Evolutionary conservation across 1,139 yeast genomes (phyloP), one percentile per base, ranked within the genome.

Genomic region (Tardiomyces digboiensis): DNA sequence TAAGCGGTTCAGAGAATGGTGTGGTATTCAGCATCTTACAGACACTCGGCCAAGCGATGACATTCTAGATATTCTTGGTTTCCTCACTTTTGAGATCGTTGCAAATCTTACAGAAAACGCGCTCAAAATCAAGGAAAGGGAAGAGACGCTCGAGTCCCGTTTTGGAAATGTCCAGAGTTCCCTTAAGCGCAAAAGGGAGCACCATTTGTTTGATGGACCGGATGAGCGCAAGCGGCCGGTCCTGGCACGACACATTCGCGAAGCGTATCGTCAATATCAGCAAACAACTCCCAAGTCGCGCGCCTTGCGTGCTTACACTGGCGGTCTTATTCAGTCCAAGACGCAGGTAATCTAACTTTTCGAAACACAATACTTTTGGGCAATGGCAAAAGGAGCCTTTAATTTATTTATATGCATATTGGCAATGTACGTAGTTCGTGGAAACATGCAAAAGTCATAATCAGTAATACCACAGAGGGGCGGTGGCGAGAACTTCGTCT

Each of bases 41-140:
- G 98, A 93, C 51, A 78, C 93, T 19, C 78, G 93, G 56, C 96
- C 97, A 2, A 86, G 85, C 58, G 98, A 91, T 64, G 99, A 91
- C 69, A 96, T 91, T 22, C 81, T 93, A 51, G 99, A 91, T 68
- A 91, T 91, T 39, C 69, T 91, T 40, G 99, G 99, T 19, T 91
- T 91, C 57, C 66, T 91, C 48, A 93, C 98, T 0, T 91, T 93
- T 67, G 99, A 91, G 62, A 88, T 91, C 60, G 98, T 91, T 2
- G 93, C 98, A 57, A 82, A 93, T 10, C 66, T 91, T 46, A 91
- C 98, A 0, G 97, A 91, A 63, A 87, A 83, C 55, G 97, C 97
- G 0, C 72, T 91, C 64, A 76, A 75, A 49, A 82, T 91, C 39
- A 88, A 89, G 55, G 77, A 74, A 44, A 71, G 78, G 18, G 93